These are phyloP conservation scores for Leccinellum albellum DNA, from an alignment of 768 basidiomycete genomes.

Conservation along the genomic window DNA sequence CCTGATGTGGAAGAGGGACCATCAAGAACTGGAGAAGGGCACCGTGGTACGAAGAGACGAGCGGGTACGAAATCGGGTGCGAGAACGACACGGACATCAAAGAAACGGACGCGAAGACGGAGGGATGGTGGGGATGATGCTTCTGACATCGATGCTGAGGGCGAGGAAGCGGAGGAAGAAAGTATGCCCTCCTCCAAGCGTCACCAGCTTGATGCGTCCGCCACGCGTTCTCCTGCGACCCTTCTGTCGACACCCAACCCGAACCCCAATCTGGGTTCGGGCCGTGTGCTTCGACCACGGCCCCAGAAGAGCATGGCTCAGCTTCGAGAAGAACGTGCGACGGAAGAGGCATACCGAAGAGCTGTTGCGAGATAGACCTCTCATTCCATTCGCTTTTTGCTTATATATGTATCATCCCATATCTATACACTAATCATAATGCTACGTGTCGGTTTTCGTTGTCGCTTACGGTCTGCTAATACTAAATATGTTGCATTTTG, in stretches of 20 bases:
- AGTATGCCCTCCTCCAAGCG: conserved; percentile 29
- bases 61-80: background rate
- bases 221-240: background rate
- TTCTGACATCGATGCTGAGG: conserved; percentile 21
- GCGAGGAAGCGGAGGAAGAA: conserved; percentile 6
- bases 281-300: conserved; percentile 59
- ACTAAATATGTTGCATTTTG: background rate
- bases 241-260: conserved; percentile 5
- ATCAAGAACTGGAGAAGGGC: conserved; percentile 3
- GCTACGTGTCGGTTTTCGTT: background rate
- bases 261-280: conserved; percentile 26
- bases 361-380: conserved; percentile 40
- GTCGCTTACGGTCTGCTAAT: conserved; percentile 12
- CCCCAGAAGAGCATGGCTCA: conserved; percentile 48
- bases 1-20: conserved; percentile 2
- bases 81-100: conserved; percentile 16
- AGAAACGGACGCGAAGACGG: conserved; percentile 26
- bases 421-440: conserved; percentile 4
- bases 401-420: background rate
- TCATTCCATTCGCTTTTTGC: background rate
- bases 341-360: conserved; percentile 47
- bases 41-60: conserved; percentile 4
- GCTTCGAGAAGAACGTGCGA: conserved; percentile 44
- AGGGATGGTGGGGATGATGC: conserved; percentile 19
- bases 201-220: conserved; percentile 23